Percentiles rank a stretch among this genome's conserved stretches.
Conservation (phyloP, 306 rosid genomes). For the Castanea crenata region DNA sequence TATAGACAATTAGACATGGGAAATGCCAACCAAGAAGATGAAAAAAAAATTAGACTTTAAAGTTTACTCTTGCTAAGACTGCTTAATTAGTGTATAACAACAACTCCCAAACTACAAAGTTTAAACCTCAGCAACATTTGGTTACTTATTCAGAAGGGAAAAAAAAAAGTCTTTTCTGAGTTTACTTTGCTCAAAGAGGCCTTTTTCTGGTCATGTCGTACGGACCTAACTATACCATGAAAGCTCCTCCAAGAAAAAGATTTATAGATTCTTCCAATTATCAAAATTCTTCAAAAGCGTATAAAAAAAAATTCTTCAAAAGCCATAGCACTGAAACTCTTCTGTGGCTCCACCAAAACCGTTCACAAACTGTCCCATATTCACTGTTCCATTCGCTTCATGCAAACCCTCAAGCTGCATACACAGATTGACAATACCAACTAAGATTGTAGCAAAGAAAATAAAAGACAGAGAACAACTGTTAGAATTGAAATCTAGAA, state of each 20-base stretch:
- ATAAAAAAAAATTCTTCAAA: conserved; percentile 18
- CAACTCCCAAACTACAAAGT: conserved; percentile 21
- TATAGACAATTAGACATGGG: background rate
- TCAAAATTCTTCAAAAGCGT: conserved; percentile 33
- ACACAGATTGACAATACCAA: background rate
- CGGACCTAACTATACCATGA: conserved; percentile 9
- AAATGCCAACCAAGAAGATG: too few relatives aligned
- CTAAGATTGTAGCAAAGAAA: background rate
- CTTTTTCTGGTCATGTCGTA: conserved; percentile 15
- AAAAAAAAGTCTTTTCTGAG: background rate
- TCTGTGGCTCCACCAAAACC: conserved; percentile 23
- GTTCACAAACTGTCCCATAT: conserved; percentile 40
- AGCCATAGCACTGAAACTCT: conserved; percentile 58
- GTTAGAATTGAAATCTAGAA: background rate
- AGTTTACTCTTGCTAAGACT: background rate
- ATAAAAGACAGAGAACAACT: background rate
- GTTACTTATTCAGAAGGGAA: conserved; percentile 17
- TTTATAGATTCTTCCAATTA: conserved; percentile 7
- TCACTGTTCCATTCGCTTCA: conserved; percentile 40
- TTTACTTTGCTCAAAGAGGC: conserved; percentile 26
- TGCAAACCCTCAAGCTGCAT: conserved; percentile 56
- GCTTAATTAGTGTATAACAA: conserved; percentile 8
- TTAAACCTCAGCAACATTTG: conserved; percentile 17
- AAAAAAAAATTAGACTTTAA: background rate
- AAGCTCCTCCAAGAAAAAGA: conserved; percentile 2